Conservation (phyloP, 1,284 basidiomycete genomes). For the Cutaneotrichosporon curvatum region DNA sequence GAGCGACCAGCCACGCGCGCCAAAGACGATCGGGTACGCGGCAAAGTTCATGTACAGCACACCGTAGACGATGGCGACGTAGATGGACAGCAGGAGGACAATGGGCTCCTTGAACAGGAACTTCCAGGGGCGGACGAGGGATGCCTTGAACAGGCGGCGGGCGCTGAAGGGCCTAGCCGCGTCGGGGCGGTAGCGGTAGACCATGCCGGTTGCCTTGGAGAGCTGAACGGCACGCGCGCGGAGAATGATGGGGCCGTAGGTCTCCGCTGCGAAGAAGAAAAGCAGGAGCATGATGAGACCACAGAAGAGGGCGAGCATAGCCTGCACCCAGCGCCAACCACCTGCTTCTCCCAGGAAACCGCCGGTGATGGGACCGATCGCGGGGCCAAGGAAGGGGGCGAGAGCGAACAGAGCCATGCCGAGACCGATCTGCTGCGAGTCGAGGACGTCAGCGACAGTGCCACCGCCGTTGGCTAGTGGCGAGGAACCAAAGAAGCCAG, state of each 20-base stretch:
- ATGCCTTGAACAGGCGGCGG: slow-evolving; percentile 38
- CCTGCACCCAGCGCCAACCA: slow-evolving; percentile 56
- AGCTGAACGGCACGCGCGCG: slow-evolving; percentile 42
- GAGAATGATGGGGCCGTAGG: slow-evolving; percentile 48
- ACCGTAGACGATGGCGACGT: slow-evolving; percentile 54
- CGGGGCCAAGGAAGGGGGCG: slow-evolving; percentile 18
- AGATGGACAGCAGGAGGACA: slow-evolving; percentile 48
- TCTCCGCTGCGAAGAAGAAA: slow-evolving; percentile 43
- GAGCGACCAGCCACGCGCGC: slow-evolving; percentile 56
- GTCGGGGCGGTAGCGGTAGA: slow-evolving; percentile 47
- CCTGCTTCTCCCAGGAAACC: slow-evolving; percentile 43
- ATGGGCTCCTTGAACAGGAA: slow-evolving; percentile 49
- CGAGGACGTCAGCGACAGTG: slow-evolving; percentile 39
- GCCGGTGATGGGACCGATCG: slow-evolving; percentile 32
- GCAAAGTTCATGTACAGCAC: slow-evolving; percentile 40
- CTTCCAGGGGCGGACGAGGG: slow-evolving; percentile 48
- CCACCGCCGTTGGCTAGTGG: slow-evolving; percentile 45
- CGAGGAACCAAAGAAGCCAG: slow-evolving; percentile 44
- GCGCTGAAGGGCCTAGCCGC: slow-evolving; percentile 41
- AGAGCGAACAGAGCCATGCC: slow-evolving; percentile 27
- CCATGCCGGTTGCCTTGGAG: slow-evolving; percentile 44
- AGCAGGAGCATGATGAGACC: slow-evolving; percentile 11
- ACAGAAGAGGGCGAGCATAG: slow-evolving; percentile 55
- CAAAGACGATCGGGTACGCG: slow-evolving; percentile 57
- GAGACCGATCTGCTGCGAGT: slow-evolving; percentile 36